These are phyloP conservation scores for Pogostemon cablin DNA, from an alignment of 257 asterid genomes.

Conservation along the genomic window DNA sequence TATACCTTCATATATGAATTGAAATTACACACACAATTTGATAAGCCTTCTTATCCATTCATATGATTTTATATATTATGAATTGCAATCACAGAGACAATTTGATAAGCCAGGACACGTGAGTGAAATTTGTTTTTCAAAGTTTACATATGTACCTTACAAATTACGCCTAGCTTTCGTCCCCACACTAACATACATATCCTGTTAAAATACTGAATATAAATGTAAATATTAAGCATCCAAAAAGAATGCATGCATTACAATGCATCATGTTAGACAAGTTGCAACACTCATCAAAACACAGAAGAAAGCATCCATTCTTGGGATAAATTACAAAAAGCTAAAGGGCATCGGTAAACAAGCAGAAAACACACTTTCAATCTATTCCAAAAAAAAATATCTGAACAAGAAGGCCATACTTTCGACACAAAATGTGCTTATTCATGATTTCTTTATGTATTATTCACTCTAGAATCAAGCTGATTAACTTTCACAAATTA, in stretches of 20 bases:
- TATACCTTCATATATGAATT: neutral
- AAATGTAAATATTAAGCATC: neutral
- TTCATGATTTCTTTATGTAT: constrained; percentile 34
- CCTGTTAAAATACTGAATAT: no score
- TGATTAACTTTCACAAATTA: constrained; percentile 41
- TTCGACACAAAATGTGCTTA: constrained; percentile 35
- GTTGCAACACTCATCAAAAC: constrained; percentile 20
- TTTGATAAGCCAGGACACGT: no score
- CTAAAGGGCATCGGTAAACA: constrained; percentile 12
- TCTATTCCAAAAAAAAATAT: constrained; percentile 23
- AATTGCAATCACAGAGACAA: no score
- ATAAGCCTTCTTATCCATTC: no score
- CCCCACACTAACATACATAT: no score
- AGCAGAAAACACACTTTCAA: constrained; percentile 33
- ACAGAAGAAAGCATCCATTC: constrained; percentile 21
- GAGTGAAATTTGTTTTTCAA: no score
- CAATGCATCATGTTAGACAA: constrained; percentile 9
- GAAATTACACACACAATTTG: no score
- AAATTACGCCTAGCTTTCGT: no score
- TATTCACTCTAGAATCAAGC: constrained; percentile 41
- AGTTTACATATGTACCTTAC: no score
- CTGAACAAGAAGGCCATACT: constrained; percentile 37
- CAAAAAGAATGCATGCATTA: constrained; percentile 10
- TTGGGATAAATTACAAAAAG: constrained; percentile 17
- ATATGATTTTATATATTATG: no score